Evolutionary conservation across 2,329 filamentous ascomycete genomes (phyloP).

Genomic region (Trichophaea hybrida): DNA sequence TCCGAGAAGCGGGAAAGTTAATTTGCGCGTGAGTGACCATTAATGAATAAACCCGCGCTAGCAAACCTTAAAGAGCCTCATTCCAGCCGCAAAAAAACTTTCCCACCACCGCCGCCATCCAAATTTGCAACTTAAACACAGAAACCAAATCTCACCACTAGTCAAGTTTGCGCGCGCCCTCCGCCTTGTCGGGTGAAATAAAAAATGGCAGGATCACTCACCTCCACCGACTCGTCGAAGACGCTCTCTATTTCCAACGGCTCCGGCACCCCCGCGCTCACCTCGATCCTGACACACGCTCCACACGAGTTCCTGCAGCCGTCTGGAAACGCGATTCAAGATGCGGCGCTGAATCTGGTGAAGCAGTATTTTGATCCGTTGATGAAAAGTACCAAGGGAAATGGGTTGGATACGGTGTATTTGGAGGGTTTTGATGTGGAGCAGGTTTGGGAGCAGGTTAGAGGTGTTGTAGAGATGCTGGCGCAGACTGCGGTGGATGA

Average conservation of each 20-base stretch:
- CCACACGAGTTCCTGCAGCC: slow-evolving; percentile 21
- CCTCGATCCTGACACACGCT: slow-evolving; percentile 15
- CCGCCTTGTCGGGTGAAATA: background rate
- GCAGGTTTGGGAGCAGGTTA: slow-evolving; percentile 90
- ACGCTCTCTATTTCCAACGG: slow-evolving; percentile 8
- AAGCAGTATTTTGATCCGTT: slow-evolving; percentile 23
- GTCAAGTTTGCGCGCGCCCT: background rate
- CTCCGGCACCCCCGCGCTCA: slow-evolving; percentile 11
- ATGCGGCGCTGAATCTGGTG: slow-evolving; percentile 20
- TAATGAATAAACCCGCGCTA: too few species aligned
- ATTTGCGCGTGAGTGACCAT: too few species aligned
- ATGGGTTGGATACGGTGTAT: slow-evolving; percentile 48
- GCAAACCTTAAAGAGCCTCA: too few species aligned
- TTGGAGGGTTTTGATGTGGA: slow-evolving; percentile 72
- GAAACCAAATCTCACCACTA: background rate
- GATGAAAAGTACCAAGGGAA: slow-evolving; percentile 10
- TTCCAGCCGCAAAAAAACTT: too few species aligned
- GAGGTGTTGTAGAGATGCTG: slow-evolving; percentile 29
- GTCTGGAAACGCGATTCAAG: slow-evolving; percentile 11
- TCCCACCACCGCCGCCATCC: too few species aligned
- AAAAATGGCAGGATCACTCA: slow-evolving; percentile 19
- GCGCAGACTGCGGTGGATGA: slow-evolving; percentile 7
- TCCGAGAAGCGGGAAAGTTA: too few species aligned
- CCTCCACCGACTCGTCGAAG: slow-evolving; percentile 16
- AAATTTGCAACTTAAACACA: too few species aligned